Evolutionary conservation across 2,329 filamentous ascomycete genomes (phyloP).

Genomic region (Lasiodiplodia theobromae): DNA sequence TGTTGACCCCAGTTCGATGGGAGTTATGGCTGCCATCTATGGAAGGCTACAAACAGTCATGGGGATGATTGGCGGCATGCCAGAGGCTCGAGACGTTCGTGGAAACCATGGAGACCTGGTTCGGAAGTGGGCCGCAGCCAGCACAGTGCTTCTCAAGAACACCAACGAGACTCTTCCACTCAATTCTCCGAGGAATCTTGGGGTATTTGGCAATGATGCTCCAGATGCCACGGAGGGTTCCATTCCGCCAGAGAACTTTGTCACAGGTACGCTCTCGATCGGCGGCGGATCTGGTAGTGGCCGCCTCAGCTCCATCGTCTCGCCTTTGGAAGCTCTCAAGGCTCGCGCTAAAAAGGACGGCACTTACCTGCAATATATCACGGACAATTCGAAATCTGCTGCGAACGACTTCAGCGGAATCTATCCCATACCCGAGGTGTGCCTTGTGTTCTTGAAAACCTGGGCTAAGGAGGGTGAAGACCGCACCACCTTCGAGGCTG

Average conservation of each 20-base stretch:
- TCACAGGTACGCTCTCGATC: slow-evolving; percentile 52
- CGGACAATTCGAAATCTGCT: slow-evolving; percentile 3
- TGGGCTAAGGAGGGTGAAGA: slow-evolving; percentile 56
- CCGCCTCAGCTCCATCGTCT: slow-evolving; percentile 46
- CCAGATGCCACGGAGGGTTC: slow-evolving; percentile 57
- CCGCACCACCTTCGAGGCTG: slow-evolving; percentile 46
- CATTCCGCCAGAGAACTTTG: slow-evolving; percentile 37
- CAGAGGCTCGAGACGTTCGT: slow-evolving; percentile 39
- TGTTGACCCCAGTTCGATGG: slow-evolving; percentile 38
- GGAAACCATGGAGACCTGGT: slow-evolving; percentile 46
- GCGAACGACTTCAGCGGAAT: slow-evolving; percentile 33
- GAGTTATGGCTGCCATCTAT: slow-evolving; percentile 41
- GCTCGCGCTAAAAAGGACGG: background rate
- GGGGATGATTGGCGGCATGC: slow-evolving; percentile 22
- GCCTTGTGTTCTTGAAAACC: slow-evolving; percentile 67
- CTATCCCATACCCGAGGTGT: slow-evolving; percentile 52
- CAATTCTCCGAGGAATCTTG: slow-evolving; percentile 56
- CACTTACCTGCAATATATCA: background rate
- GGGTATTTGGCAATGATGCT: slow-evolving; percentile 59
- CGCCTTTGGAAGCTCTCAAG: slow-evolving; percentile 53
- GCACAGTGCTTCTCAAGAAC: slow-evolving; percentile 58
- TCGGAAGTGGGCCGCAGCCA: slow-evolving; percentile 50
- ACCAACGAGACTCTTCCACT: slow-evolving; percentile 58
- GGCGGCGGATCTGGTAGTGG: slow-evolving; percentile 51
- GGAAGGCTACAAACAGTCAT: slow-evolving; percentile 30